Evolutionary conservation across 805 yeast genomes (phyloP).

Genomic region (Tetrapisispora phaffii): DNA sequence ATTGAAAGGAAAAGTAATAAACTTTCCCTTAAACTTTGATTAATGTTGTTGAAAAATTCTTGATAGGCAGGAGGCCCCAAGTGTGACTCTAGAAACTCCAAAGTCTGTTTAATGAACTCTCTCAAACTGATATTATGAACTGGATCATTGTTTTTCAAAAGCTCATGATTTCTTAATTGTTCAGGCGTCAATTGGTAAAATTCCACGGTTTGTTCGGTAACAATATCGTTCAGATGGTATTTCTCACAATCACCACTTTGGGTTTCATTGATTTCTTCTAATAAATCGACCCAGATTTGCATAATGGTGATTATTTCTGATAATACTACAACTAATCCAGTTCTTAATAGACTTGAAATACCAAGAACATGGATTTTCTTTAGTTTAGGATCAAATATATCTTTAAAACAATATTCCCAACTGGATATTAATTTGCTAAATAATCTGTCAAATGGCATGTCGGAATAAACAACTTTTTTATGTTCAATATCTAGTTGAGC

Average conservation of each 20-base stretch:
- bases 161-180: conserved; percentile 33
- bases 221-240: conserved; percentile 38
- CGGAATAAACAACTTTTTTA: conserved; percentile 18
- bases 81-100: conserved; percentile 19
- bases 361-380: conserved; percentile 63
- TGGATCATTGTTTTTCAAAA: conserved; percentile 37
- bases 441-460: conserved; percentile 20
- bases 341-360: conserved; percentile 40
- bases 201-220: conserved; percentile 26
- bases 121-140: conserved; percentile 45
- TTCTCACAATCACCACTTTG: conserved; percentile 45
- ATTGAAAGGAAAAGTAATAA: conserved; percentile 17
- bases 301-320: conserved; percentile 30
- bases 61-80: conserved; percentile 20
- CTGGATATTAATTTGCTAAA: conserved; percentile 25
- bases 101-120: conserved; percentile 32
- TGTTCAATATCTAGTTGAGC: conserved; percentile 14
- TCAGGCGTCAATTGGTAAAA: conserved; percentile 32
- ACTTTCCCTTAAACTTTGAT: conserved; percentile 20
- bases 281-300: conserved; percentile 39
- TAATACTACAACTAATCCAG: conserved; percentile 27
- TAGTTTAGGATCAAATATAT: conserved; percentile 64
- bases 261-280: conserved; percentile 69
- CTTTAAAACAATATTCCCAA: conserved; percentile 40
- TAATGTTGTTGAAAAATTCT: conserved; percentile 14